phyloP scores from a whole-genome alignment of 2,329 filamentous ascomycete genomes.

The Colletotrichum sojae region DNA sequence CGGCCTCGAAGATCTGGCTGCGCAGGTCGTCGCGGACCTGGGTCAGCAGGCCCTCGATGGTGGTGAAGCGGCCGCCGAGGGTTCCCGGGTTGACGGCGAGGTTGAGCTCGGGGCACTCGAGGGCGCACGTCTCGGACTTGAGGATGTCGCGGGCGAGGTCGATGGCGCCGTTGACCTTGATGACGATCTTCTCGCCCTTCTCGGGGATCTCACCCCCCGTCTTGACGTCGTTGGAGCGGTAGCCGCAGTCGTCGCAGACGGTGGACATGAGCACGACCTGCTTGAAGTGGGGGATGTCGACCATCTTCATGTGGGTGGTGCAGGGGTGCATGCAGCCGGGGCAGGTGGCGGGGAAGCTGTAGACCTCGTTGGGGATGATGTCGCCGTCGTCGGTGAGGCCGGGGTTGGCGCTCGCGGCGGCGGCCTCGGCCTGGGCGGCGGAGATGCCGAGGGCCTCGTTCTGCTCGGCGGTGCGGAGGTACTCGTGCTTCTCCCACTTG shows the following conservation, averaged over 20 bases:
- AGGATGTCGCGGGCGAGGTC: conserved; percentile 94
- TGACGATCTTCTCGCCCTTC: conserved; percentile 85
- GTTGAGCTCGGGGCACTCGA: conserved; percentile 89
- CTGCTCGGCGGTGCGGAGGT: conserved; percentile 84
- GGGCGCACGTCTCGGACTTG: conserved; percentile 92
- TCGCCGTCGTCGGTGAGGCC: conserved; percentile 73
- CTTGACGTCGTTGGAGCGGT: conserved; percentile 97
- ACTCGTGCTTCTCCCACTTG: conserved; percentile 92
- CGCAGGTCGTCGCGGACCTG: conserved; percentile 93
- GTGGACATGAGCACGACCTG: conserved; percentile 97
- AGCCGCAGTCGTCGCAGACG: conserved; percentile 91
- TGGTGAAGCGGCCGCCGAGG: conserved; percentile 95
- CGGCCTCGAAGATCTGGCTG: conserved; percentile 88
- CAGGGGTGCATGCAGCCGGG: conserved; percentile 91
- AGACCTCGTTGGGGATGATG: conserved; percentile 94
- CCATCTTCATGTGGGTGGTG: conserved; percentile 98
- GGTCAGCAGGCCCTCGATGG: conserved; percentile 92
- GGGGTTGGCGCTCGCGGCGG: conserved; percentile 64
- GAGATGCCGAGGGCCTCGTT: conserved; percentile 88
- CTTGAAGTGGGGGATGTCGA: conserved; percentile 98
- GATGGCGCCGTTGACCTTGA: conserved; percentile 74
- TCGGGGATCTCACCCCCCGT: conserved; percentile 93
- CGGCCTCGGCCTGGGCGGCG: conserved; percentile 69
- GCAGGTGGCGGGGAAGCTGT: conserved; percentile 91
- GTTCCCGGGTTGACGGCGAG: conserved; percentile 94